These are phyloP conservation scores for Trichoderma harzianum DNA, from an alignment of 2,329 filamentous ascomycete genomes.

Conservation along the genomic window DNA sequence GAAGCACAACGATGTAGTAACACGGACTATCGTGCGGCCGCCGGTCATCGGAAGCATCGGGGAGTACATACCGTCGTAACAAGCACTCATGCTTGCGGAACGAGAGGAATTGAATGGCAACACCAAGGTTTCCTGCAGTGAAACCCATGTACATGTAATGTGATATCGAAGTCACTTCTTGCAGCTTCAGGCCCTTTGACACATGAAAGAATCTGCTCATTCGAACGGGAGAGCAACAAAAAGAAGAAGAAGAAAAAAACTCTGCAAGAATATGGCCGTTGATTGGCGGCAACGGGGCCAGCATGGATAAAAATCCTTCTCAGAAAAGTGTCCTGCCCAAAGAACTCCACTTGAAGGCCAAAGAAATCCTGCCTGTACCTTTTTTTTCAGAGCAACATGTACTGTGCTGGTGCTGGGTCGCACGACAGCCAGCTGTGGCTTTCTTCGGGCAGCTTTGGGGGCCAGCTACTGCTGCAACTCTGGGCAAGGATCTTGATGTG, in stretches of 20 bases:
- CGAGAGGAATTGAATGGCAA: neutral
- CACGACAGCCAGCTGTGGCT: neutral
- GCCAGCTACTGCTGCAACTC: neutral
- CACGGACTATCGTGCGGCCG: neutral
- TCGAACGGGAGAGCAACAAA: neutral
- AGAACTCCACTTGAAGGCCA: neutral
- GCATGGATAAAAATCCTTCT: slow-evolving; percentile 9
- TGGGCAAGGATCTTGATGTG: neutral
- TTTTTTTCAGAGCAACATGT: neutral
- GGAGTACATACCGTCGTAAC: neutral
- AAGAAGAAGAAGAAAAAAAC: slow-evolving; percentile 3
- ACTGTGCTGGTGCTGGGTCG: neutral
- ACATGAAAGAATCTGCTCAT: neutral
- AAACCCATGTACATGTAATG: neutral
- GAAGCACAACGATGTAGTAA: neutral
- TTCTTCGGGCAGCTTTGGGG: neutral
- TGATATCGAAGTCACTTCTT: neutral
- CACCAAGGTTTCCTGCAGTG: neutral
- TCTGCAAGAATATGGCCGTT: slow-evolving; percentile 3
- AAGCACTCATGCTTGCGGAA: neutral
- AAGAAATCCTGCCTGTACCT: neutral
- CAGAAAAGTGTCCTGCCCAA: neutral
- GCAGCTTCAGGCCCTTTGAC: neutral
- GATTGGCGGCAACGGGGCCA: slow-evolving; percentile 8
- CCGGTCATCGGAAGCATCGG: slow-evolving; percentile 10